Evolutionary conservation across 331 rosid species (phyloP), one percentile per base, ranked within the genome.

Genomic region (Spiraea crenata): DNA sequence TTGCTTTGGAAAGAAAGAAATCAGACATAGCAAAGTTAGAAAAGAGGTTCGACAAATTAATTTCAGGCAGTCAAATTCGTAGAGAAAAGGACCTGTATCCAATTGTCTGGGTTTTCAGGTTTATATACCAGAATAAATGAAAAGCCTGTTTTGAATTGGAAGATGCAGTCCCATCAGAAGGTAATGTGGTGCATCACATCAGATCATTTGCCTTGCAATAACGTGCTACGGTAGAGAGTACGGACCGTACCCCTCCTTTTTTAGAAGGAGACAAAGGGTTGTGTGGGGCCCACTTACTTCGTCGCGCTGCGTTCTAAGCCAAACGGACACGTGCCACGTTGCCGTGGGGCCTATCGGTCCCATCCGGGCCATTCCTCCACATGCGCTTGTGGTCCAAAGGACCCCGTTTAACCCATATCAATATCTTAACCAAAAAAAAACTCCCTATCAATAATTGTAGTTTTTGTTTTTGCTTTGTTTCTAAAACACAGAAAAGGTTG

Each of bases 201-300:
- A 0, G 19, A 35, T 3, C 16, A 10, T 59, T 37, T 19, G 3
- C 10, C 13, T 7, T 34, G 37, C 1, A 7, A 12, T 31, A 49
- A 44, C 51, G 70, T 44, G 80, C 49, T 67, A 73, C 84, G 85
- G 70, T 42, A 17, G 6, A 17, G 90, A 25, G 90, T 83, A 87
- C 90, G 85, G 82, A 66, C 34, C 62, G 85, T 83, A 82, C 86
- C 68, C 44, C 46, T 58, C 44, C 46, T 58, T 64, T 67, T 75
- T 2, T 38, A 49, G 16, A 71, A 31, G 71, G 10, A 20, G 82
- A 80, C 85, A 80, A 73, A 25, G 16, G 7, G 37, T 63, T 81
- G 60, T 74, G 86, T 77, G 76, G 74, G 62, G 35, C 47, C 54
- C 8, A 2, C 42, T 40, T 63, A 45, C 35, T 15, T 39, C 1